Conservation (phyloP, 305 asterid genomes). For the Petunia hybrid region DNA sequence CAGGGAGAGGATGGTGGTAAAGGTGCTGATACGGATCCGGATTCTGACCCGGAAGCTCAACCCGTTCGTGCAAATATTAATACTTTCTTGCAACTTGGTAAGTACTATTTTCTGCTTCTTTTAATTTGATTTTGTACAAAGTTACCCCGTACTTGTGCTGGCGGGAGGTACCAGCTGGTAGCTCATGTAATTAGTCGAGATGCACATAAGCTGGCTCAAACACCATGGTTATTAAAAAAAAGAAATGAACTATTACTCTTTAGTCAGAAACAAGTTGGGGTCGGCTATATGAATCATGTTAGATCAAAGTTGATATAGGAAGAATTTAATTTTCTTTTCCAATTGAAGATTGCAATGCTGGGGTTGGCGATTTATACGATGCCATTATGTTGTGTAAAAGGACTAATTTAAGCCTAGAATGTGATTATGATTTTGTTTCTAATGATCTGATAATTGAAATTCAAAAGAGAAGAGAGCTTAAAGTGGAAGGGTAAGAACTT, state of each 20-base stretch:
- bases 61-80: conserved; percentile 35
- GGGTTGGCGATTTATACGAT: too few relatives aligned
- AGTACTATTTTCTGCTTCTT: not conserved
- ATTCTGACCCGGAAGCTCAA: conserved; percentile 64
- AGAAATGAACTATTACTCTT: too few relatives aligned
- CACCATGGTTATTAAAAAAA: too few relatives aligned
- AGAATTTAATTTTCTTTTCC: not conserved
- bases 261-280: too few relatives aligned
- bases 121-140: too few relatives aligned
- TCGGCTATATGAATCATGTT: too few relatives aligned
- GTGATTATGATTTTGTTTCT: not conserved
- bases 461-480: not conserved
- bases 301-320: not conserved
- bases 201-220: too few relatives aligned
- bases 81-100: conserved; percentile 53
- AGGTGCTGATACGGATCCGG: conserved; percentile 66
- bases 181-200: too few relatives aligned
- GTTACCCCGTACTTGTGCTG: too few relatives aligned
- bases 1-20: conserved; percentile 40
- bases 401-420: conserved; percentile 18
- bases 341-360: not conserved
- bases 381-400: not conserved
- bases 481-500: not conserved
- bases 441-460: not conserved
- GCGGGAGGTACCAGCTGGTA: too few relatives aligned